Base-by-base conservation (phyloP, 1,284 basidiomycete genomes). In the Sutorius eximius region DNA sequence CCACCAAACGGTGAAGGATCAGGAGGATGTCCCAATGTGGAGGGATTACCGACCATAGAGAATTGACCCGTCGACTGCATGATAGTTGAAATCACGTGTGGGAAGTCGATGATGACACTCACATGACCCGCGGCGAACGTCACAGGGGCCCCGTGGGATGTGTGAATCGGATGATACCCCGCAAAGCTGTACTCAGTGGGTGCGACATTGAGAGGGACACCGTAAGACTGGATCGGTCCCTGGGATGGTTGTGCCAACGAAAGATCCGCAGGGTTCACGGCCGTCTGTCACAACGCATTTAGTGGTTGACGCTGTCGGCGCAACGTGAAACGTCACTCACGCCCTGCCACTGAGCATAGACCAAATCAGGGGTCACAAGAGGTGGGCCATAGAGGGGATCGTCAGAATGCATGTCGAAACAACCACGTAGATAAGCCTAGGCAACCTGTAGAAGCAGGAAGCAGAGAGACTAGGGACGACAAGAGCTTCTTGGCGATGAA, bases 291-390 rank as follows among this genome's bases (percentile, higher is more conserved):
- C 0, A 10, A 27, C 20, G 30, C 3, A 30, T 29, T 46, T 13
- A 4, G 5, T 15, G 32, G 16, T 53, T 22, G 48, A 34, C 3
- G 22, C 45, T 30, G 3, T 12, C 9, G 15, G 44, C 9, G 18
- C 32, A 34, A 40, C n/a, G 45, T 12, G 15, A 47, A 20, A 22
- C 16, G 1, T 18, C 45, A 59, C 61, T 58, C 43, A 67, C 61
- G n/a, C 18, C 40, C 13, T 56, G 43, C 20, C 18, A 34, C 34
- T 18, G 12, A 41, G 34, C 16, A 55, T 58, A 33, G 46, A 22
- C 34, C 10, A 11, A 18, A 41, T 12, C 8, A 30, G 12, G 13
- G 33, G 20, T 45, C 37, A 3, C 8, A 20, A 12, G 33, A 11
- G 4, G 1, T 12, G 5, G 2, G n/a, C 1, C 38, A 22, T 3